Conservation (phyloP, 106 monocot species). For the Dactylorhiza incarnata region DNA sequence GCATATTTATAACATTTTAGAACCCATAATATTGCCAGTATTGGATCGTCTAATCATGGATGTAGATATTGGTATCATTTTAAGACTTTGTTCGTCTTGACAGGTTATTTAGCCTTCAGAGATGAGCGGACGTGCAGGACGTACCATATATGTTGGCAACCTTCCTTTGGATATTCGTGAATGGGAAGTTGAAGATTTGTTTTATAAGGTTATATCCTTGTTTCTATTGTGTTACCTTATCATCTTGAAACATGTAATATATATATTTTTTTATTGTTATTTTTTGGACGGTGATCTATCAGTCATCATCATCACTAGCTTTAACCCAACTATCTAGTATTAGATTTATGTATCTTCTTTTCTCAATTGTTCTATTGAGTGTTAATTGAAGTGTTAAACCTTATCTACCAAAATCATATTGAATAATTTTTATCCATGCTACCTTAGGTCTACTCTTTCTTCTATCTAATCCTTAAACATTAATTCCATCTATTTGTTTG, state of each 20-base stretch:
- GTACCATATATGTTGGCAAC: conserved; percentile 85
- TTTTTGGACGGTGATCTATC: not conserved
- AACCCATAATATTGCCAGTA: not conserved
- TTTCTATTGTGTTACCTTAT: conserved; percentile 5
- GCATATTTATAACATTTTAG: not conserved
- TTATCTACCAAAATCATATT: too few species aligned
- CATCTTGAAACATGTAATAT: not conserved
- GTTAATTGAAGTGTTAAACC: too few species aligned
- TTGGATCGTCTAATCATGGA: not conserved
- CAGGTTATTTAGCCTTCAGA: conserved; percentile 15
- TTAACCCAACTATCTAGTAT: too few species aligned
- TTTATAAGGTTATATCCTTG: conserved; percentile 58
- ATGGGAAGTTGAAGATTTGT: conserved; percentile 73
- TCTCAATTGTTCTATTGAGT: too few species aligned
- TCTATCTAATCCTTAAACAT: too few species aligned
- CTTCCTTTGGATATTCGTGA: conserved; percentile 74
- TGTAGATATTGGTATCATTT: not conserved
- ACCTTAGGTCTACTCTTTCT: too few species aligned
- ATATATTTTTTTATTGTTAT: not conserved
- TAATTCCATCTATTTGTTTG: too few species aligned
- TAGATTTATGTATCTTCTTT: too few species aligned
- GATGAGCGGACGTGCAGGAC: conserved; percentile 58
- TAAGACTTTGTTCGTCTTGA: not conserved
- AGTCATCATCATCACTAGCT: not conserved
- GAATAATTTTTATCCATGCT: too few species aligned